Percentiles rank a stretch among this genome's conserved stretches.
Conservation (phyloP, 768 basidiomycete species). For the Tulasnella sp. region DNA sequence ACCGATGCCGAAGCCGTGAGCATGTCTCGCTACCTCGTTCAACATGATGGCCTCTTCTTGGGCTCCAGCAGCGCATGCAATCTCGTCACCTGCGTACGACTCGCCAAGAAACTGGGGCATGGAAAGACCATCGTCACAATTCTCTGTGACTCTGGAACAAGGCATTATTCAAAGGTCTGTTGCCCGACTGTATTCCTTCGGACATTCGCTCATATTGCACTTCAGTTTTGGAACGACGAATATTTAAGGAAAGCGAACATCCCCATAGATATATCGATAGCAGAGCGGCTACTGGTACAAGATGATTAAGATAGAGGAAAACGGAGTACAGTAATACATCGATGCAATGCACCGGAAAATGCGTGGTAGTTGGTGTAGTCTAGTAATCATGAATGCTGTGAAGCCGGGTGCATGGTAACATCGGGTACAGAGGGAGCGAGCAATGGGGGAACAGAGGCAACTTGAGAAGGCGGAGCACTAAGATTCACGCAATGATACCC, state of each 20-base stretch:
- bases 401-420: not conserved
- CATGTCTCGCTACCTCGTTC: slow-evolving; percentile 89
- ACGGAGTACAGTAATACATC: not conserved
- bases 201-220: not conserved
- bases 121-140: slow-evolving; percentile 77
- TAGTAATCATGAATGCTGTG: not conserved
- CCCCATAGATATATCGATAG: slow-evolving; percentile 30
- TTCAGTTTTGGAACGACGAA: slow-evolving; percentile 37
- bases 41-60: slow-evolving; percentile 84
- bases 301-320: not conserved
- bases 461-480: not conserved
- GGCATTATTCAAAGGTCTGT: slow-evolving; percentile 86
- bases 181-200: not conserved
- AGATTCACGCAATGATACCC: not conserved
- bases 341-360: not conserved
- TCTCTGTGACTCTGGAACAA: slow-evolving; percentile 83
- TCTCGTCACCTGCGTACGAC: slow-evolving; percentile 78
- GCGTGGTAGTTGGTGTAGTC: not conserved
- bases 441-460: not conserved
- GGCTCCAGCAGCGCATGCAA: slow-evolving; percentile 97
- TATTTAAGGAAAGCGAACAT: slow-evolving; percentile 36
- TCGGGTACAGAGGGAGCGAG: not conserved
- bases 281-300: slow-evolving; percentile 29
- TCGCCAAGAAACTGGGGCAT: slow-evolving; percentile 61
- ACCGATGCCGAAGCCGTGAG: slow-evolving; percentile 89